Conservation (phyloP, 352 stramenopile genomes). For the Phytophthora pseudosyringae region DNA sequence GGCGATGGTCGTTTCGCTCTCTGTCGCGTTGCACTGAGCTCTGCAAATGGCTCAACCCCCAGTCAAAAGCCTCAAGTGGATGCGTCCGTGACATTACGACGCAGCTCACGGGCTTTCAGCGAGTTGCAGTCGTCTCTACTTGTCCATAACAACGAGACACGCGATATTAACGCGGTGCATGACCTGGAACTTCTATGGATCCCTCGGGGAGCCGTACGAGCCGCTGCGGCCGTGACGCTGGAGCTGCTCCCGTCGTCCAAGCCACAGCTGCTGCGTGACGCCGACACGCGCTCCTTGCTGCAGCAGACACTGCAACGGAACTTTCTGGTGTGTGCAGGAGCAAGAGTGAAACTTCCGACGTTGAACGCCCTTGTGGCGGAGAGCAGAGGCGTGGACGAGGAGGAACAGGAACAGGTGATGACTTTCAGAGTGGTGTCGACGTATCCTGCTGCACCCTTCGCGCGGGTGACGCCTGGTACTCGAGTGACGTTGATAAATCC, state of each 20-base stretch:
- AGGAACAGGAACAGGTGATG: conserved; percentile 16
- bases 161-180: neutral
- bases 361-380: conserved; percentile 30
- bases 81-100: conserved; percentile 40
- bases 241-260: conserved; percentile 34
- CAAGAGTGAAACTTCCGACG: conserved; percentile 49
- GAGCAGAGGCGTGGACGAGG: conserved; percentile 13
- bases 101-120: conserved; percentile 21
- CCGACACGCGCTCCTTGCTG: conserved; percentile 53
- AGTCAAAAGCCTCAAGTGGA: conserved; percentile 14
- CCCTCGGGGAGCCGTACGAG: conserved; percentile 42
- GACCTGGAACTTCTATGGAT: conserved; percentile 49
- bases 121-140: conserved; percentile 36
- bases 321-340: conserved; percentile 45
- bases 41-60: neutral
- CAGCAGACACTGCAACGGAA: conserved; percentile 65
- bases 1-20: conserved; percentile 29
- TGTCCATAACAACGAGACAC: conserved; percentile 2
- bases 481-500: conserved; percentile 61
- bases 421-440: conserved; percentile 57
- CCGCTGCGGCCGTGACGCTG: conserved; percentile 60
- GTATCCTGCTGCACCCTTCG: conserved; percentile 47
- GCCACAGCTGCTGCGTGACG: conserved; percentile 33
- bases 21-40: conserved; percentile 51
- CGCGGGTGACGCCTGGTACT: conserved; percentile 47